Percentiles rank a stretch among this genome's conserved stretches.
These are phyloP conservation scores for Aspergillus sclerotiicarbonarius DNA, from an alignment of 495 filamentous ascomycete species.

Conservation along the genomic window DNA sequence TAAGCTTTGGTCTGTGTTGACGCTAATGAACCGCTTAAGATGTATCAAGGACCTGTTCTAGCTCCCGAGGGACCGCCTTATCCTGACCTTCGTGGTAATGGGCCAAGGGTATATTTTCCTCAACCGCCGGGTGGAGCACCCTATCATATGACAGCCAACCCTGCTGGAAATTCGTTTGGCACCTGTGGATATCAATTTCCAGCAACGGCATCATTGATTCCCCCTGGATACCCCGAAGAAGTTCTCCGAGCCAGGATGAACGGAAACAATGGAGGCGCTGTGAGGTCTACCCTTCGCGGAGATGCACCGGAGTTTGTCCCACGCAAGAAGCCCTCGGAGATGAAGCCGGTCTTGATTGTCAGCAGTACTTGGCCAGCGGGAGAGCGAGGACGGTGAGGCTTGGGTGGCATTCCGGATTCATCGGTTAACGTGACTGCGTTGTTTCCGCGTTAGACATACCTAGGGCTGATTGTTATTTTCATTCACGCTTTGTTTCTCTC, in stretches of 20 bases:
- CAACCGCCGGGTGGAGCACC: not conserved
- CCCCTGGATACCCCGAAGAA: no score
- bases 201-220: no score
- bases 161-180: no score
- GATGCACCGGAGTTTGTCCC: constrained; percentile 28
- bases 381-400: not conserved
- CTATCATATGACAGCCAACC: not conserved
- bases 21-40: not conserved
- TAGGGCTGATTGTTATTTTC: not conserved
- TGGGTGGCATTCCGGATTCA: not conserved
- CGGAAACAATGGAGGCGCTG: not conserved
- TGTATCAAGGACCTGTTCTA: not conserved
- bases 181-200: no score
- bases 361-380: not conserved
- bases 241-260: not conserved
- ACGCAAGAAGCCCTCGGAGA: not conserved
- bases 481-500: not conserved
- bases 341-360: constrained; percentile 1
- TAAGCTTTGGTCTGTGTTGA: not conserved
- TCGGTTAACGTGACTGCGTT: not conserved
- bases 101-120: not conserved
- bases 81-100: not conserved
- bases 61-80: not conserved
- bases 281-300: constrained; percentile 14
- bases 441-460: not conserved